These are phyloP conservation scores for Vicia sativa DNA, from an alignment of 306 rosid species.

Conservation along the genomic window DNA sequence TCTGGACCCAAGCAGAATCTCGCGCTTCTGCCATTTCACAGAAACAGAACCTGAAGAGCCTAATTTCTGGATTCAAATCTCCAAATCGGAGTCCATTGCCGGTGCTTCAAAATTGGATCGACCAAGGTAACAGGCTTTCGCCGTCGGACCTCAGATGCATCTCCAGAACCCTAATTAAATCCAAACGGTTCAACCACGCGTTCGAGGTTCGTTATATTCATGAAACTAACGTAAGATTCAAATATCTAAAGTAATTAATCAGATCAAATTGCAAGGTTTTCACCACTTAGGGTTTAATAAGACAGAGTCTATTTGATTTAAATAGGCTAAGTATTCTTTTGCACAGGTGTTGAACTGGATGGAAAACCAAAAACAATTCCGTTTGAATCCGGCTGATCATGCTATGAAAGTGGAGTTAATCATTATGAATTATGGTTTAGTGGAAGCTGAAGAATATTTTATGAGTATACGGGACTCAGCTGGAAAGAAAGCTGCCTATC, in stretches of 20 bases:
- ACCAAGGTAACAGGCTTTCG: conserved; percentile 51
- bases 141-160: conserved; percentile 54
- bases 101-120: conserved; percentile 51
- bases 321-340: conserved; percentile 12
- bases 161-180: conserved; percentile 47
- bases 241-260: neutral
- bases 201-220: conserved; percentile 52
- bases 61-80: conserved; percentile 41
- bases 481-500: conserved; percentile 62
- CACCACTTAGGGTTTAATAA: neutral
- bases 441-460: conserved; percentile 72
- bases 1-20: conserved; percentile 35
- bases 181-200: conserved; percentile 63
- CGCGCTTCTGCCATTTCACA: conserved; percentile 24
- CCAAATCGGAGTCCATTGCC: conserved; percentile 36
- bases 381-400: conserved; percentile 54
- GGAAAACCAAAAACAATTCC: conserved; percentile 51
- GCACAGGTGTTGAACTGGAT: conserved; percentile 65
- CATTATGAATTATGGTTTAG: conserved; percentile 51
- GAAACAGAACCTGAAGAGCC: conserved; percentile 39
- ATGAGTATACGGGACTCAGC: conserved; percentile 48
- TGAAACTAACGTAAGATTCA: conserved; percentile 5
- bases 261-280: neutral
- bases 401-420: conserved; percentile 61
- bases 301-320: neutral